Conservation (phyloP, 129 eudicot genomes). For the Calendula officinalis region DNA sequence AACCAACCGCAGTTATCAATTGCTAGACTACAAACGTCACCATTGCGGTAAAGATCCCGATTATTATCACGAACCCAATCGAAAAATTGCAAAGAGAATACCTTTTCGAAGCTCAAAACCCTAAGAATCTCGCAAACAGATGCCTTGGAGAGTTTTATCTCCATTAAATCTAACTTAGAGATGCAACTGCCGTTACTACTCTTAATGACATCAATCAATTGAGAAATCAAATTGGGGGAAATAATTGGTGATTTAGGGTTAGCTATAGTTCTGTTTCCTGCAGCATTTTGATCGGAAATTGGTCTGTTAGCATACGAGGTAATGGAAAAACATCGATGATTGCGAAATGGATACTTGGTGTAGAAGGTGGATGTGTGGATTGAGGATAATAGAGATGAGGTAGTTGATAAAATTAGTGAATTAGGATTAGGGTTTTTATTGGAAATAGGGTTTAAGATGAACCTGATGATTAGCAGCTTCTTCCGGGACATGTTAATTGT, state of each 20-base stretch:
- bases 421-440: constrained; percentile 23
- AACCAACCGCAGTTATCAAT: constrained; percentile 70
- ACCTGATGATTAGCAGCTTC: constrained; percentile 30
- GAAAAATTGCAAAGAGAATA: constrained; percentile 53
- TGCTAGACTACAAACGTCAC: constrained; percentile 55
- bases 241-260: neutral
- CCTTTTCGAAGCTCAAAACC: constrained; percentile 43
- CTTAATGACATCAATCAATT: constrained; percentile 46
- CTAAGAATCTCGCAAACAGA: constrained; percentile 47
- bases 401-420: constrained; percentile 14
- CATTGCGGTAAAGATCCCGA: constrained; percentile 33
- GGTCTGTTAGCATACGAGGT: neutral
- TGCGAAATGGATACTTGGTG: neutral
- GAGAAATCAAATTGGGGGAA: constrained; percentile 30
- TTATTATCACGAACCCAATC: constrained; percentile 47
- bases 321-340: constrained; percentile 3
- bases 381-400: neutral
- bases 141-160: constrained; percentile 23
- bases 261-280: neutral
- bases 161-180: constrained; percentile 29
- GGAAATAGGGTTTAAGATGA: constrained; percentile 25
- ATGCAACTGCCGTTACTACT: constrained; percentile 39
- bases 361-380: neutral
- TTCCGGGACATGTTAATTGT: constrained; percentile 8
- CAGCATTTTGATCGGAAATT: constrained; percentile 12